Base-by-base conservation (phyloP, 257 asterid species). In the Ocimum tenuiflorum region DNA sequence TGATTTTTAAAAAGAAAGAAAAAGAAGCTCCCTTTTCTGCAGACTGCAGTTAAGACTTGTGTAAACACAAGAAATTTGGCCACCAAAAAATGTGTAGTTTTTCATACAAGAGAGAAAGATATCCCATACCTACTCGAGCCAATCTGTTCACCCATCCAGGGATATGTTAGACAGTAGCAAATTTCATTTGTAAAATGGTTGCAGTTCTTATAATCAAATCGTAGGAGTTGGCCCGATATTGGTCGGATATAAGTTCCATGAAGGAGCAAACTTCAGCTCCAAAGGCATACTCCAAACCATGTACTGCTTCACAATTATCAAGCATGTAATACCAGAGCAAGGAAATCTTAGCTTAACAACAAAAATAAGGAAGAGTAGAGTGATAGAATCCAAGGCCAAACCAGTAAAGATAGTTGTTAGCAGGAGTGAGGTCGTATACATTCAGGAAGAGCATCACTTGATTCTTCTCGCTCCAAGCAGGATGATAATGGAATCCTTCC, bases 71-170 rank as follows among this genome's bases (percentile, higher is more conserved):
- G n/a, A n/a, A n/a, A n/a, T n/a, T n/a, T n/a, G n/a, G n/a, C n/a
- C 31, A 27, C 31, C 31, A 27, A 27, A 1, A 27, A 27, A 27
- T 27, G 31, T 27, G 4, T 27, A 27, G 2, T 27, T 27, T 27
- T 27, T 27, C 2, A 4, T 50, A 23, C 24, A 48, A 36, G 13
- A 8, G 3, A 33, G 5, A 4, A 20, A 50, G 35, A 22, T 20
- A 20, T 22, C 6, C 10, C 87, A 81, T 54, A 90, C 97, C 96
- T 74, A 91, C 23, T 72, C 88, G 85, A 55, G 97, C 97, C 75
- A 91, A 70, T 14, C 97, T 86, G 75, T 88, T 91, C 66, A 91
- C 95, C 97, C 97, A 91, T 18, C 95, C 84, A 69, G 97, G 97
- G 67, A 88, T 88, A 41, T 78, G 72, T 60, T 84, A 91, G 83